Evolutionary conservation across 2,329 filamentous ascomycete genomes (phyloP).

Genomic region (Hypoxylon sp.): DNA sequence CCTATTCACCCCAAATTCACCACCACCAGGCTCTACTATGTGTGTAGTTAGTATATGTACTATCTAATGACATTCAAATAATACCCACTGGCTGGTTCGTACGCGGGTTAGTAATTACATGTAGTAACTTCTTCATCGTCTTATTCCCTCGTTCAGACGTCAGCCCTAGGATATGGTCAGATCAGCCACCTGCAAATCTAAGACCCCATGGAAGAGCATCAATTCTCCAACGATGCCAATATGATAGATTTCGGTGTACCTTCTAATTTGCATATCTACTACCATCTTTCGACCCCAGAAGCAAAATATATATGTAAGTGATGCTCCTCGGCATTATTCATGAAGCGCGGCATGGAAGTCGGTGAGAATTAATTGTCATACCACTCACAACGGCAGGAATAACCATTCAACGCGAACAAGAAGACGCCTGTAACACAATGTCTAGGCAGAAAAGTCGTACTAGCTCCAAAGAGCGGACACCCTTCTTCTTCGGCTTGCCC

Average conservation of each 20-base stretch:
- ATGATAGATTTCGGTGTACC: conserved; percentile 17
- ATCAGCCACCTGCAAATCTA: conserved; percentile 26
- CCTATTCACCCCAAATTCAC: too few species aligned
- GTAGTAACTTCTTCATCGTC: conserved; percentile 6
- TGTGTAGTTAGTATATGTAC: too few species aligned
- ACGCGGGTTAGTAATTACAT: not conserved
- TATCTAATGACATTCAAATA: not conserved
- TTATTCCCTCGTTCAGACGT: conserved; percentile 5
- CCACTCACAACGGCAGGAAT: conserved; percentile 2
- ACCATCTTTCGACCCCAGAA: not conserved
- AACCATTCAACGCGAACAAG: conserved; percentile 20
- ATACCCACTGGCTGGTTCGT: conserved; percentile 2
- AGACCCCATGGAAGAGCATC: conserved; percentile 23
- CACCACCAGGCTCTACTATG: too few species aligned
- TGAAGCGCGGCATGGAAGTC: conserved; percentile 10
- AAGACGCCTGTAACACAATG: conserved; percentile 27
- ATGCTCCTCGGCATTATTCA: not conserved
- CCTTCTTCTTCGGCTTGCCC: conserved; percentile 29
- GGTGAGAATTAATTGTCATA: conserved; percentile 18
- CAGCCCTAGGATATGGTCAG: conserved; percentile 25
- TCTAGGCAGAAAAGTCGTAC: conserved; percentile 18
- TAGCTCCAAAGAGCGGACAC: conserved; percentile 35
- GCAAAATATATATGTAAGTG: not conserved
- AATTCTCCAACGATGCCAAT: conserved; percentile 9
- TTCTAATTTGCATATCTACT: not conserved